Percentiles rank a stretch among this genome's conserved stretches.
These are phyloP conservation scores for Pseudoneurospora amorphoporcata DNA, from an alignment of 495 filamentous ascomycete species.

Conservation along the genomic window DNA sequence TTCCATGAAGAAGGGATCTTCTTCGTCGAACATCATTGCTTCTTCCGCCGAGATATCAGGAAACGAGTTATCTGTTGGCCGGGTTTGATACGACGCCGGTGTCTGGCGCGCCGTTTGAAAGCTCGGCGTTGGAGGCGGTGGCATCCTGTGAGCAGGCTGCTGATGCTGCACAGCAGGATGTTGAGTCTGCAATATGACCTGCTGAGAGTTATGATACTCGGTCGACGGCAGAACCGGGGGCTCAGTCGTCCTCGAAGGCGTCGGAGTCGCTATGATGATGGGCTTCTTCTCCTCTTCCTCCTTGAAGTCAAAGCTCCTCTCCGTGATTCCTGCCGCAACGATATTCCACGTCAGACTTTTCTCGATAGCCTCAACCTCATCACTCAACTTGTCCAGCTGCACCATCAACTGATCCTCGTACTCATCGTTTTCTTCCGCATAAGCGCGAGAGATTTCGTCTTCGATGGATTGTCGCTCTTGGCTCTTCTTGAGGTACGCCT, in stretches of 20 bases:
- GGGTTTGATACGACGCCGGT: neutral
- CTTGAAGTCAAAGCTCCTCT: slow-evolving; percentile 18
- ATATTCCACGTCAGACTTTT: slow-evolving; percentile 18
- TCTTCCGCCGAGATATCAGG: slow-evolving; percentile 25
- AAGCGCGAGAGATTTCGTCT: slow-evolving; percentile 26
- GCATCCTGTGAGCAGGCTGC: neutral
- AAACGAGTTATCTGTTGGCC: neutral
- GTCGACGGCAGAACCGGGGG: neutral
- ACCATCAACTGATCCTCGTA: slow-evolving; percentile 23
- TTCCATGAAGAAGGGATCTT: slow-evolving; percentile 20
- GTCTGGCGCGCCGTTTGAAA: neutral
- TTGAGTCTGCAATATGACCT: slow-evolving; percentile 42
- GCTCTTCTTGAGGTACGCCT: slow-evolving; percentile 19
- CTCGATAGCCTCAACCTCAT: slow-evolving; percentile 20
- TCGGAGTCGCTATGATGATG: slow-evolving; percentile 6
- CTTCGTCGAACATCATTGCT: slow-evolving; percentile 32
- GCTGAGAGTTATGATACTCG: slow-evolving; percentile 1
- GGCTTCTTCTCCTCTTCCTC: slow-evolving; percentile 11
- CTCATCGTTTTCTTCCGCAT: slow-evolving; percentile 27
- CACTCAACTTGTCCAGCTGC: slow-evolving; percentile 24
- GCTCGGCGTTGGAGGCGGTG: neutral
- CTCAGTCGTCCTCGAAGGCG: neutral
- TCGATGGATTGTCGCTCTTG: slow-evolving; percentile 25
- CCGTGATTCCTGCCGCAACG: slow-evolving; percentile 24
- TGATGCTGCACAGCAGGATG: neutral